Evolutionary conservation across 2,329 filamentous ascomycete species (phyloP), one percentile per base, ranked within the genome.

Genomic region (Penicillium rolfsii): DNA sequence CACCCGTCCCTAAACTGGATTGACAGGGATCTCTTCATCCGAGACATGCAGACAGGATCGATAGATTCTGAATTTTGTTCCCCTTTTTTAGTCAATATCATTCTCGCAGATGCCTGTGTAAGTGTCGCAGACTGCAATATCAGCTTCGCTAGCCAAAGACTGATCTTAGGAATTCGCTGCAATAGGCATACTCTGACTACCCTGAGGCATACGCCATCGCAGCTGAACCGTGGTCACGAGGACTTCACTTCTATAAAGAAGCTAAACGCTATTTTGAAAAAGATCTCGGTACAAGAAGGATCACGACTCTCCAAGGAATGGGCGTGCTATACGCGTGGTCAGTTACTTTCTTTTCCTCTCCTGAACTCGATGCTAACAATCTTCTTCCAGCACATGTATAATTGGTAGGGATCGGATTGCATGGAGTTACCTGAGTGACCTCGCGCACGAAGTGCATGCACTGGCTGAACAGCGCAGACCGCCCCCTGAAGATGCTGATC

Each of bases 191-290:
- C 43, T 73, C 68, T 6, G 68, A 74, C 19, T 70, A 69, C 19
- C 66, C 68, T 4, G 69, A 70, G 28, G 63, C 66, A 2, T 71
- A 64, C 58, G 67, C 65, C 12, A 58, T 67, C 14, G 53, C 56
- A 1, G 61, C 58, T 2, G 66, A 70, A 12, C n/a, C 55, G 28
- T 55, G 62, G 26, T 68, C 70, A 0, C 65, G 64, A 54, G 73
- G 71, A 22, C 58, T 67, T 8, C 71, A 73, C 48, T 77, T 77
- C 45, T 76, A 75, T 58, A 62, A 67, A 24, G 74, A 77, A 61
- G 74, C 74, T 4, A 75, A 71, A 57, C 68, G 59, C 7, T 63
- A 69, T 5, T 63, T 74, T 7, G 70, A 74, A 6, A 60, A 71
- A 35, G 70, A 74, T 60, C 67, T 73, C 36, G 74, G 71, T 5